Percentiles rank a stretch among this genome's conserved stretches.
Evolutionary conservation across 306 rosid species (phyloP).

Genomic region (Castanea mollissima): DNA sequence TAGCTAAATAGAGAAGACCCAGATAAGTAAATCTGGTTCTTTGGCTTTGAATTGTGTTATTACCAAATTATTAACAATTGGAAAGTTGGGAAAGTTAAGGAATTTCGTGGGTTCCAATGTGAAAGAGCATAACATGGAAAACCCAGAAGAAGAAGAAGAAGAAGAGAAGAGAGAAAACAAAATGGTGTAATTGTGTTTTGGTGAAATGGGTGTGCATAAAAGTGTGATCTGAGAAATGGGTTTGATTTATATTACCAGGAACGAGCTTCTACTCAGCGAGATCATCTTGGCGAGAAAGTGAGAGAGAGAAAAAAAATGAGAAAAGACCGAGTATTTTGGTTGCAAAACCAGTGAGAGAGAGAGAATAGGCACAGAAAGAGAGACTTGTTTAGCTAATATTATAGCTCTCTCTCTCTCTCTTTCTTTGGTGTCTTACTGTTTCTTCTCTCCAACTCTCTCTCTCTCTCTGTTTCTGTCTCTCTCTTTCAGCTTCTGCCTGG

Average conservation of each 20-base stretch:
- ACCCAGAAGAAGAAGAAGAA: background rate
- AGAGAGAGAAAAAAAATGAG: conserved; percentile 4
- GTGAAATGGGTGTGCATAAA: conserved; percentile 17
- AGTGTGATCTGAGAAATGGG: conserved; percentile 22
- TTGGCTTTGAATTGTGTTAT: background rate
- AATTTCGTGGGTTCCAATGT: conserved; percentile 26
- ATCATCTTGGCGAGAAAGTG: conserved; percentile 39
- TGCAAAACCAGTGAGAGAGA: background rate
- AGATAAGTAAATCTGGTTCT: conserved; percentile 6
- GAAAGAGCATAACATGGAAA: conserved; percentile 1
- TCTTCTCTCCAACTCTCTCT: conserved; percentile 14
- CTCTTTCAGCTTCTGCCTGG: conserved; percentile 21
- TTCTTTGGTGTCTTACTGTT: background rate
- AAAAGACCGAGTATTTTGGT: conserved; percentile 31
- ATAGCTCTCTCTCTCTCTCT: conserved; percentile 14
- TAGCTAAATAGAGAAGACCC: background rate
- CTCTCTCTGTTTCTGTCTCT: conserved; percentile 7
- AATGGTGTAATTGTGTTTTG: background rate
- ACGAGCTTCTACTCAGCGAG: conserved; percentile 44
- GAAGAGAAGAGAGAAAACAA: no score
- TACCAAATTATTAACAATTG: background rate
- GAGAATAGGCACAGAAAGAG: background rate
- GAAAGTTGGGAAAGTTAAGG: background rate
- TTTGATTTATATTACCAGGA: conserved; percentile 45
- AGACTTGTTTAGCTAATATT: background rate